A percentile compares a stretch with the other conserved stretches of the same genome.
Evolutionary conservation across 1,284 basidiomycete genomes (phyloP).

Genomic region (Trametes sp.): DNA sequence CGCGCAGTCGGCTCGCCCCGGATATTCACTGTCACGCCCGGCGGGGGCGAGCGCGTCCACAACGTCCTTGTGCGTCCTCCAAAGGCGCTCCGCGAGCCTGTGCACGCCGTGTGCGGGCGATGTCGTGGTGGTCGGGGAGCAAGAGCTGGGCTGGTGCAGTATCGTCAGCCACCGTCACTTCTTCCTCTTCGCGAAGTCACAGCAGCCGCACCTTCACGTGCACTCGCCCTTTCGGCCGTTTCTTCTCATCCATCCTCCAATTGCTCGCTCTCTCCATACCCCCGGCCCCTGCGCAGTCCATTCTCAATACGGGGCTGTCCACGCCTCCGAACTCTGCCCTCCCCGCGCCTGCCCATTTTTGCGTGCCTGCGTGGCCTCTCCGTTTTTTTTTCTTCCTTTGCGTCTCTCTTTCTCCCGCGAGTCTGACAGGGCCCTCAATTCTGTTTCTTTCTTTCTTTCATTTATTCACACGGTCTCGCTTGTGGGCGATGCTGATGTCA

Average conservation of each 20-base stretch:
- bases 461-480: no score
- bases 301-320: slow-evolving; percentile 11
- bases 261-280: slow-evolving; percentile 15
- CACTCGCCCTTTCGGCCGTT: slow-evolving; percentile 8
- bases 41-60: neutral
- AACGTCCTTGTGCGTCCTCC: neutral
- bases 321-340: slow-evolving; percentile 16
- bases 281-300: slow-evolving; percentile 16
- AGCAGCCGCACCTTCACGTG: slow-evolving; percentile 20
- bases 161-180: slow-evolving; percentile 5
- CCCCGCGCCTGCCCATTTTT: neutral
- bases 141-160: neutral
- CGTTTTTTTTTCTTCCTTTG: neutral
- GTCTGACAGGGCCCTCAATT: no score
- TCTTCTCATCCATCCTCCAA: slow-evolving; percentile 16
- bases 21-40: neutral
- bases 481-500: no score
- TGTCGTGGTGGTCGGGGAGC: neutral
- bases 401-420: slow-evolving; percentile 14
- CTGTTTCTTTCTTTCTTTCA: no score
- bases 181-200: slow-evolving; percentile 7
- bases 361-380: neutral
- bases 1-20: slow-evolving; percentile 9
- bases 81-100: neutral
- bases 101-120: neutral